phyloP scores from a whole-genome alignment of 768 basidiomycete species.

The Xerocomellus chrysenteron region DNA sequence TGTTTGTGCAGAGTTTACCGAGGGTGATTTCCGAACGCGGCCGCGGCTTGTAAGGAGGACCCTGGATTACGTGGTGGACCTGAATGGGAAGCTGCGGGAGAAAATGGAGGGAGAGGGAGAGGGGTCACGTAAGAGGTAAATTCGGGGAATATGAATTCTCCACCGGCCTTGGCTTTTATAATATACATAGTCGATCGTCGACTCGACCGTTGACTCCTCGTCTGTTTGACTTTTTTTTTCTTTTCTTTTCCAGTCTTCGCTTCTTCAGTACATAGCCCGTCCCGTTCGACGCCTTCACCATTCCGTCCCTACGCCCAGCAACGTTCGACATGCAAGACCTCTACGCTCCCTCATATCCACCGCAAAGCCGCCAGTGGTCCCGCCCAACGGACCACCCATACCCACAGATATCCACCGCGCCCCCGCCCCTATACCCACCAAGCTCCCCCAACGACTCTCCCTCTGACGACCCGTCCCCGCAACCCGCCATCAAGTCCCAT shows the following conservation, averaged over 20 bases:
- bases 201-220: conserved; percentile 27
- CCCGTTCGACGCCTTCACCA: conserved; percentile 33
- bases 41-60: conserved; percentile 35
- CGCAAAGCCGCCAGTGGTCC: conserved; percentile 43
- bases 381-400: conserved; percentile 33
- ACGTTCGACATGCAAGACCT: conserved; percentile 48
- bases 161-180: conserved; percentile 38
- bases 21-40: conserved; percentile 41
- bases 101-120: conserved; percentile 31
- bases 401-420: conserved; percentile 35
- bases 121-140: conserved; percentile 35
- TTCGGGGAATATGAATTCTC: conserved; percentile 41
- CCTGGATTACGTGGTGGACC: conserved; percentile 35
- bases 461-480: conserved; percentile 48
- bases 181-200: conserved; percentile 39
- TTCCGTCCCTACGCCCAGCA: conserved; percentile 41
- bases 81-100: conserved; percentile 29
- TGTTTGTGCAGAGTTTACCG: conserved; percentile 33
- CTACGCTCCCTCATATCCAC: conserved; percentile 42
- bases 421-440: conserved; percentile 34
- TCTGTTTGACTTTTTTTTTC: conserved; percentile 28
- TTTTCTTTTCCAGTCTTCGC: conserved; percentile 33
- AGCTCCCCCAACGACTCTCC: conserved; percentile 42
- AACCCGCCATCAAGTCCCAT: conserved; percentile 31
- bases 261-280: conserved; percentile 33